phyloP scores from a whole-genome alignment of 352 stramenopile species.

The Pythium myriotylum region DNA sequence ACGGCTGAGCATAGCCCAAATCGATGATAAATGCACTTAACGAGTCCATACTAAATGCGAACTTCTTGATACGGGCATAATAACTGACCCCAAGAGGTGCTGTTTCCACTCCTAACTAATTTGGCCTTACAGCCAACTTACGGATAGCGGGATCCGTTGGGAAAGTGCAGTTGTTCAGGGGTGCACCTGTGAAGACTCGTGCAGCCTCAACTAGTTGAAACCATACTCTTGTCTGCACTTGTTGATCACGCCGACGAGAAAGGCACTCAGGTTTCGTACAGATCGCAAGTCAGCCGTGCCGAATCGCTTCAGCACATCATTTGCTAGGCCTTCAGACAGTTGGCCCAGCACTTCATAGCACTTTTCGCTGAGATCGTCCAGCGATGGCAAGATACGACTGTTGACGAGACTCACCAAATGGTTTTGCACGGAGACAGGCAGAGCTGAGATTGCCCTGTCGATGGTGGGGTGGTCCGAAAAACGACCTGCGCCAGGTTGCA shows the following conservation, averaged over 20 bases:
- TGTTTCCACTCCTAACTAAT: too few species aligned
- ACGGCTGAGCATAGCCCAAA: background rate
- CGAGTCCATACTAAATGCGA: background rate
- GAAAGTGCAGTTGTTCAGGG: background rate
- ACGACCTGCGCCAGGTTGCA: conserved; percentile 8
- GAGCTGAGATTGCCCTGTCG: conserved; percentile 29
- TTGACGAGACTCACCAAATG: conserved; percentile 66
- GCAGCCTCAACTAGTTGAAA: conserved; percentile 38
- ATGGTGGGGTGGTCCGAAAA: conserved; percentile 30
- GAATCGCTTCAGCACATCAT: conserved; percentile 78
- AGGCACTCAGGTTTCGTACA: conserved; percentile 81
- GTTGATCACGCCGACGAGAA: conserved; percentile 84
- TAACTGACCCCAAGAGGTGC: too few species aligned
- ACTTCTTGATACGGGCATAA: background rate
- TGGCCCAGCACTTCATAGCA: conserved; percentile 83
- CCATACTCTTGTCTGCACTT: conserved; percentile 78
- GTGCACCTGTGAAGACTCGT: background rate
- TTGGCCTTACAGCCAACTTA: too few species aligned
- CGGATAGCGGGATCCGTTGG: too few species aligned
- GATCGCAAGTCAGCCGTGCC: conserved; percentile 66
- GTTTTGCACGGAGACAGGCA: conserved; percentile 70
- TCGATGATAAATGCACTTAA: conserved; percentile 9
- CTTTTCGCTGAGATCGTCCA: conserved; percentile 79
- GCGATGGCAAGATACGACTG: conserved; percentile 51
- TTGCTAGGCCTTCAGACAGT: conserved; percentile 70